Base-by-base conservation (phyloP, 2,329 filamentous ascomycete genomes). In the Penicillium sp. region DNA sequence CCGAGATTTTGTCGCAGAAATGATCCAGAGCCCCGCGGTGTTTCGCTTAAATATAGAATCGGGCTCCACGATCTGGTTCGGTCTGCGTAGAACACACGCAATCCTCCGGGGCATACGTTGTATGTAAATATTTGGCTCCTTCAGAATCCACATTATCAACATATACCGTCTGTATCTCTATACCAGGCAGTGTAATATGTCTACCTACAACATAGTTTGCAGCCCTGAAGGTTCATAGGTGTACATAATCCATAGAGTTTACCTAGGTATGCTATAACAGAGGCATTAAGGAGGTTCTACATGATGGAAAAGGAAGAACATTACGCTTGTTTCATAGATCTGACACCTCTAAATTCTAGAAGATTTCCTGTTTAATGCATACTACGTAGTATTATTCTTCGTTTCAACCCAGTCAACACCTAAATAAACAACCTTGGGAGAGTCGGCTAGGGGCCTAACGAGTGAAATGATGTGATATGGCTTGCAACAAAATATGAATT, bases 11-110 rank as follows among this genome's bases (percentile, higher is more conserved):
- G 45, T 53, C 45, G 35, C 55, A 60, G 46, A 45, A 38, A 29
- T 52, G 54, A 33, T 31, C 48, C 48, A 57, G 38, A 40, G 49
- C 49, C 59, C 58, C 56, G 43, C 35, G 42, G 17, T 38, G 27
- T 57, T 57, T 45, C 53, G 45, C 54, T 49, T 60, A 62, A 35
- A 52, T 62, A 60, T 62, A 62, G 59, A 54, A 57, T 25, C 19
- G 15, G 42, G 37, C 27, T 41, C 58, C 51, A 55, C 46, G 31
- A 48, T 19, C 21, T 23, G 15, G 21, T 27, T 51, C 43, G 13
- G 38, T 42, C 25, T 43, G 9, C 13, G n/a, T 48, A 27, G 9
- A 29, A 29, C 33, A 21, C 33, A 50, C n/a, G 53, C 25, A 50
- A 12, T 29, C 43, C n/a, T 50, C 13, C 25, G 27, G 52, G 51